Evolutionary conservation across 441 rosid genomes (phyloP).

Genomic region (Daphne laureola): DNA sequence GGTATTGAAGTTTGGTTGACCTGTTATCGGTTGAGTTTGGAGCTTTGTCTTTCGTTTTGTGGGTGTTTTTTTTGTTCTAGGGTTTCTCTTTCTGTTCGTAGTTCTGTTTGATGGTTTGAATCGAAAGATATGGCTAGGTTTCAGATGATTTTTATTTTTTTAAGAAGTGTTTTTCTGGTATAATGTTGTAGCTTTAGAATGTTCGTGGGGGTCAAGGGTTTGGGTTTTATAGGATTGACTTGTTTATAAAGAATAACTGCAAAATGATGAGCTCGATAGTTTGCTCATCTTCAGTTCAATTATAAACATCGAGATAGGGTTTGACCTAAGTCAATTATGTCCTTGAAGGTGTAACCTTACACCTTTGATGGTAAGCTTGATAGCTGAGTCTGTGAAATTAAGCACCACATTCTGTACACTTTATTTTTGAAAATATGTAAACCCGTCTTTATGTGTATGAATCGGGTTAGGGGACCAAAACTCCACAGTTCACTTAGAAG

Average conservation of each 20-base stretch:
- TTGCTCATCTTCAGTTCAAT: too few species aligned
- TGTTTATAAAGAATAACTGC: neutral
- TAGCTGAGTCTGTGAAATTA: too few species aligned
- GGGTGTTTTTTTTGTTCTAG: slow-evolving; percentile 1
- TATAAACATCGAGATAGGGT: too few species aligned
- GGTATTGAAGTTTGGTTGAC: slow-evolving; percentile 15
- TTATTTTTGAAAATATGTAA: too few species aligned
- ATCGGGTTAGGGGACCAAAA: too few species aligned
- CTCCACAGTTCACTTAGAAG: too few species aligned
- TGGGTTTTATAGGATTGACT: neutral
- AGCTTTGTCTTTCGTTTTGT: slow-evolving; percentile 1
- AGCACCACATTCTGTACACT: too few species aligned
- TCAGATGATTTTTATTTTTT: slow-evolving; percentile 1
- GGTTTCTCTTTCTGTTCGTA: neutral
- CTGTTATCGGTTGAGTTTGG: neutral
- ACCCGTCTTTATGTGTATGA: too few species aligned
- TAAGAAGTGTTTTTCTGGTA: neutral
- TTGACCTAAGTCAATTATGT: too few species aligned
- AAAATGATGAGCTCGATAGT: neutral
- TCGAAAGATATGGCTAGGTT: neutral
- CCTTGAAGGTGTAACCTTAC: too few species aligned
- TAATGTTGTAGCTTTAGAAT: neutral
- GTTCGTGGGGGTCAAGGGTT: neutral
- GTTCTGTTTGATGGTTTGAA: slow-evolving; percentile 4
- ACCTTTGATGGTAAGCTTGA: too few species aligned